phyloP scores from a whole-genome alignment of 345 rosid genomes.

The Salix exigua region DNA sequence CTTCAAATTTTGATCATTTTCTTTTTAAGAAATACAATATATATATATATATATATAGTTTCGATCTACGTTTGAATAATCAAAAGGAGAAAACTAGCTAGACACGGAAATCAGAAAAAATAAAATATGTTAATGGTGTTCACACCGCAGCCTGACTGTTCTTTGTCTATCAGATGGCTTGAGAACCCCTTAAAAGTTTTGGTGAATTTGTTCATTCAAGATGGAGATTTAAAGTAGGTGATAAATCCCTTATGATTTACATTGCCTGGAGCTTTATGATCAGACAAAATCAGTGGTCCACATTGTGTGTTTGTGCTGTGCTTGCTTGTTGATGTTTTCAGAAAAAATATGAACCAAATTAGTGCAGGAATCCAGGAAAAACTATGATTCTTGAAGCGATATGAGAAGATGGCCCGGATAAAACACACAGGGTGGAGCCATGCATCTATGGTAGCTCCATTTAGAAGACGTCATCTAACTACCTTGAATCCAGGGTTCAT shows the following conservation, averaged over 20 bases:
- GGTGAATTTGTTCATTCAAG: background rate
- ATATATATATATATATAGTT: background rate
- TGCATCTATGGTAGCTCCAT: background rate
- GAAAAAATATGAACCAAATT: background rate
- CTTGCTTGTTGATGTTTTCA: background rate
- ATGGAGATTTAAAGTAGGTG: background rate
- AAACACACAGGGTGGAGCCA: background rate
- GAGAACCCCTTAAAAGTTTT: background rate
- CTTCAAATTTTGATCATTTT: background rate
- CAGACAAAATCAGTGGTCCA: background rate
- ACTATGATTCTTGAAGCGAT: background rate
- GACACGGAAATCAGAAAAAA: background rate
- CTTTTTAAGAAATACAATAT: background rate
- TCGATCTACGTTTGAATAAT: background rate
- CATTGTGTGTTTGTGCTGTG: background rate
- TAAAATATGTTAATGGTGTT: background rate
- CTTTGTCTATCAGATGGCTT: background rate
- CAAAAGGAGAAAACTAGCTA: background rate
- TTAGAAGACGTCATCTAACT: background rate
- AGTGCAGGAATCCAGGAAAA: background rate
- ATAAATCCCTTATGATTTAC: background rate
- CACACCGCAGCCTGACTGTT: background rate
- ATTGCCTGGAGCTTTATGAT: background rate
- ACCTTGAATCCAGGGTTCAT: constrained; percentile 2
- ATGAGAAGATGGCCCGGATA: background rate